phyloP scores from a whole-genome alignment of 2,329 filamentous ascomycete genomes.

The Alternaria triticimaculans region DNA sequence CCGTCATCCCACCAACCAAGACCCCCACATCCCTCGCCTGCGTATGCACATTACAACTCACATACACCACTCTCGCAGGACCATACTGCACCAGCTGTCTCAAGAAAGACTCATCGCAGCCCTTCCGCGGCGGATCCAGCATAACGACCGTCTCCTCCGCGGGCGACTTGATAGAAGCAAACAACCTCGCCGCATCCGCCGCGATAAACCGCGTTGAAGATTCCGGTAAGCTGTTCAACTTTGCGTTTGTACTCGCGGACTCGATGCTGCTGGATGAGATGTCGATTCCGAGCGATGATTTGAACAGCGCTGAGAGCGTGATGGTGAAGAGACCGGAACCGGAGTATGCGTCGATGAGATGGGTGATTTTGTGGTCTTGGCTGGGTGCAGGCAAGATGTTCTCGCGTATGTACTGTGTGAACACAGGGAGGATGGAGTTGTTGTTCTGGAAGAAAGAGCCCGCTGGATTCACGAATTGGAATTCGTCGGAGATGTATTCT shows the following conservation, averaged over 20 bases:
- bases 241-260: slow-evolving; percentile 79
- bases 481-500: slow-evolving; percentile 81
- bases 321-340: slow-evolving; percentile 97
- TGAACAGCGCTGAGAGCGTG: slow-evolving; percentile 83
- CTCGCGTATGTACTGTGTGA: slow-evolving; percentile 85
- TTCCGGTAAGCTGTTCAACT: slow-evolving; percentile 71
- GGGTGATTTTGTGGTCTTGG: slow-evolving; percentile 63
- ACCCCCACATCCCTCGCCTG: slow-evolving; percentile 93
- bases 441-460: slow-evolving; percentile 99
- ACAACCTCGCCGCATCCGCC: slow-evolving; percentile 84
- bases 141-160: slow-evolving; percentile 88
- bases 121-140: slow-evolving; percentile 95
- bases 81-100: slow-evolving; percentile 78
- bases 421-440: slow-evolving; percentile 89
- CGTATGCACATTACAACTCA: slow-evolving; percentile 97
- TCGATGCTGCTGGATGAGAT: slow-evolving; percentile 80
- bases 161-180: slow-evolving; percentile 75
- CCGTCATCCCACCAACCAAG: slow-evolving; percentile 73
- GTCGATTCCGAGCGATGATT: slow-evolving; percentile 85
- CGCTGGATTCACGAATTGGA: slow-evolving; percentile 87
- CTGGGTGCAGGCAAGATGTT: slow-evolving; percentile 67
- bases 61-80: slow-evolving; percentile 84
- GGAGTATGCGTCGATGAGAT: slow-evolving; percentile 97
- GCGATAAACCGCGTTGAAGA: slow-evolving; percentile 83
- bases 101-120: slow-evolving; percentile 86